Evolutionary conservation across 208 protist species (phyloP).

Genomic region (Sergeia podlipaevii): DNA sequence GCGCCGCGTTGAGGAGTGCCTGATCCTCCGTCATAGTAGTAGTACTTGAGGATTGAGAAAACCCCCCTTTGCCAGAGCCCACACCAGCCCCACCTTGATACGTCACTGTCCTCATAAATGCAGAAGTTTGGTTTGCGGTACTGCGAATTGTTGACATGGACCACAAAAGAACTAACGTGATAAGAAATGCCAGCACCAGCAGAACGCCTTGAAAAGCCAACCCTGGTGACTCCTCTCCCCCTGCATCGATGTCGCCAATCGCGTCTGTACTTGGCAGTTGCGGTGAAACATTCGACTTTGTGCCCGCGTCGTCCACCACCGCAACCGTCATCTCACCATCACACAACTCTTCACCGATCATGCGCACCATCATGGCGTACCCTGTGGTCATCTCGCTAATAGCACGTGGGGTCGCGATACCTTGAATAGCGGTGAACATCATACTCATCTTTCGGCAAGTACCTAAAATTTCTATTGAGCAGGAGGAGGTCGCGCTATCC

Average conservation of each 20-base stretch:
- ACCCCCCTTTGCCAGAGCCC: neutral
- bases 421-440: slow-evolving; percentile 60
- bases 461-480: slow-evolving; percentile 61
- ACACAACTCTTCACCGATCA: slow-evolving; percentile 67
- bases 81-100: neutral
- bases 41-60: neutral
- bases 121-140: slow-evolving; percentile 19
- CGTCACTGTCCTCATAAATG: slow-evolving; percentile 20
- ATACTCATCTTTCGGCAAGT: slow-evolving; percentile 78
- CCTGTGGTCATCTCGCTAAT: slow-evolving; percentile 73
- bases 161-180: slow-evolving; percentile 51
- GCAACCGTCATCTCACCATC: slow-evolving; percentile 18
- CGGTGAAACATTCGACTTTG: neutral
- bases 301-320: neutral
- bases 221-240: slow-evolving; percentile 13
- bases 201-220: slow-evolving; percentile 60
- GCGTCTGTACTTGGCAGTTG: slow-evolving; percentile 1
- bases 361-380: slow-evolving; percentile 73
- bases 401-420: slow-evolving; percentile 60
- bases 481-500: slow-evolving; percentile 36
- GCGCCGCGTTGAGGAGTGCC: slow-evolving; percentile 51
- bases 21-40: slow-evolving; percentile 64
- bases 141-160: slow-evolving; percentile 36
- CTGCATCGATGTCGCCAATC: slow-evolving; percentile 14
- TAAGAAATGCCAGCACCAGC: slow-evolving; percentile 49